A percentile compares a stretch with the other conserved stretches of the same genome.
These are phyloP conservation scores for Mycena polygramma DNA, from an alignment of 768 basidiomycete species.

Conservation along the genomic window DNA sequence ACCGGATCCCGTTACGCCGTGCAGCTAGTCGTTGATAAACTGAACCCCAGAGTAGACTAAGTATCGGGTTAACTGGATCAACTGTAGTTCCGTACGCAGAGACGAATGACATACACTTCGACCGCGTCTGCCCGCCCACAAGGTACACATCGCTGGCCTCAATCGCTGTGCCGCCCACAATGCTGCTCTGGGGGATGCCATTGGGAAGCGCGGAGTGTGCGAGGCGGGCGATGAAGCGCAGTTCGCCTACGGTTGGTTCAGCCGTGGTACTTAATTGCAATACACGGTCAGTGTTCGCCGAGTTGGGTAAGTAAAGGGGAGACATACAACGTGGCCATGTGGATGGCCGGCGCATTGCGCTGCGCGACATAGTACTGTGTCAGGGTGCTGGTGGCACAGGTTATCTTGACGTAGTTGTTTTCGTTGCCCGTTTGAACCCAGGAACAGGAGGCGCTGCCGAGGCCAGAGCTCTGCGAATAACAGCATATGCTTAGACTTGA, in stretches of 20 bases:
- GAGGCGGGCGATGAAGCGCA: slow-evolving; percentile 54
- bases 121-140: slow-evolving; percentile 47
- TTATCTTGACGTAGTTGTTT: slow-evolving; percentile 54
- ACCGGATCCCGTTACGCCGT: slow-evolving; percentile 49
- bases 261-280: slow-evolving; percentile 51
- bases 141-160: slow-evolving; percentile 51
- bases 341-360: slow-evolving; percentile 52
- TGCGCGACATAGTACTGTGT: slow-evolving; percentile 52
- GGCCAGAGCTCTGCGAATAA: slow-evolving; percentile 42
- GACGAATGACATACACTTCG: too few species aligned
- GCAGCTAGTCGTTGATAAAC: slow-evolving; percentile 52
- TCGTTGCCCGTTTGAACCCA: slow-evolving; percentile 45
- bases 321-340: slow-evolving; percentile 54
- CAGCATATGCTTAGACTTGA: too few species aligned
- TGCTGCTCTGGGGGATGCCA: slow-evolving; percentile 45
- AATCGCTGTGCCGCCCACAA: slow-evolving; percentile 50
- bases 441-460: slow-evolving; percentile 49
- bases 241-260: slow-evolving; percentile 53
- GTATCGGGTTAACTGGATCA: too few species aligned
- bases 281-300: too few species aligned
- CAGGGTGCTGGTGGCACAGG: slow-evolving; percentile 50
- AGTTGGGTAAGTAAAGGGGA: too few species aligned
- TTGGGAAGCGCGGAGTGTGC: slow-evolving; percentile 43
- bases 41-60: slow-evolving; percentile 2
- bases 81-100: too few species aligned